phyloP scores from a whole-genome alignment of 441 rosid species.

The Breynia disticha region DNA sequence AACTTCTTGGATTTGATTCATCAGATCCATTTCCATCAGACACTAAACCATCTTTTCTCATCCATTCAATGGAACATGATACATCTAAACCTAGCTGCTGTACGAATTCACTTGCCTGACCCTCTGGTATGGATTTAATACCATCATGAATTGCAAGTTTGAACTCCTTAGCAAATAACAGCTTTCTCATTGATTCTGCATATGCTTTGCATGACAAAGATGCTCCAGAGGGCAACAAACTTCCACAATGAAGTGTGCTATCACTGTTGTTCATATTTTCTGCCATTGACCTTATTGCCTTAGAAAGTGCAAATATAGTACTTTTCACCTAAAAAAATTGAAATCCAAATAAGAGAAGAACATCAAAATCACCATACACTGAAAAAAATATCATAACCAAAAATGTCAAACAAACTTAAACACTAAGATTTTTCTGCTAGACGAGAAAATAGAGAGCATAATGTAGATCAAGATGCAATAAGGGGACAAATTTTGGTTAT shows the following conservation, averaged over 20 bases:
- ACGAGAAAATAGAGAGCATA: too few species aligned
- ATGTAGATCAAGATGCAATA: too few species aligned
- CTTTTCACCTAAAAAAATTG: slow-evolving; percentile 53
- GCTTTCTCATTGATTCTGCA: slow-evolving; percentile 39
- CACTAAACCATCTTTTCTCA: slow-evolving; percentile 32
- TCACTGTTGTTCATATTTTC: slow-evolving; percentile 31
- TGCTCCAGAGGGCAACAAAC: slow-evolving; percentile 14
- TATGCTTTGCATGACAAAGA: slow-evolving; percentile 26
- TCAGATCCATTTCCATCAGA: slow-evolving; percentile 27
- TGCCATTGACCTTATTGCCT: slow-evolving; percentile 52
- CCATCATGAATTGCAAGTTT: slow-evolving; percentile 50
- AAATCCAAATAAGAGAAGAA: slow-evolving; percentile 9
- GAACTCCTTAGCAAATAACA: slow-evolving; percentile 47
- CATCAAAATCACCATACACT: slow-evolving; percentile 5
- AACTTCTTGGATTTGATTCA: slow-evolving; percentile 14
- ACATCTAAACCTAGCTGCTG: slow-evolving; percentile 50
- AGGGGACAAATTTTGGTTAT: too few species aligned
- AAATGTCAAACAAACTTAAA: background rate
- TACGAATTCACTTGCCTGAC: slow-evolving; percentile 70
- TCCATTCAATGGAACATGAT: slow-evolving; percentile 60
- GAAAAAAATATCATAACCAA: slow-evolving; percentile 7
- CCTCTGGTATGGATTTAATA: slow-evolving; percentile 70
- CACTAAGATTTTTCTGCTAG: too few species aligned
- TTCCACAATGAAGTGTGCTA: slow-evolving; percentile 19
- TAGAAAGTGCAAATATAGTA: slow-evolving; percentile 57